phyloP scores from a whole-genome alignment of 2,329 filamentous ascomycete genomes.

The Hypoxylon sp. region DNA sequence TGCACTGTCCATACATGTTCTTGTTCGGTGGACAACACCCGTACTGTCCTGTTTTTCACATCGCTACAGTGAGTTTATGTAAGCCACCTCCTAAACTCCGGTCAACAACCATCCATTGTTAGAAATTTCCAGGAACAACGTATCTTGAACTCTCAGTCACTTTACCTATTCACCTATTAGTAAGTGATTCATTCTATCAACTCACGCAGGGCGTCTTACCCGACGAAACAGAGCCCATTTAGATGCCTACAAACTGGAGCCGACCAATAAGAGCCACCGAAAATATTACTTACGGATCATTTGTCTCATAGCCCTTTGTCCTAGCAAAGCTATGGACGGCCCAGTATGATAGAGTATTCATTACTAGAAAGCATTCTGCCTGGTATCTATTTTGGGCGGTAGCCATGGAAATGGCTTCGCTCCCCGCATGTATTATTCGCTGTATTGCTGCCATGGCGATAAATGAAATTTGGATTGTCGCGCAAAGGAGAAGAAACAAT shows the following conservation, averaged over 20 bases:
- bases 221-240: slow-evolving; percentile 13
- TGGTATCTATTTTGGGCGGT: slow-evolving; percentile 6
- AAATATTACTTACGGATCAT: slow-evolving; percentile 18
- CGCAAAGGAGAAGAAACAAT: not conserved
- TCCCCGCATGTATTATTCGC: slow-evolving; percentile 15
- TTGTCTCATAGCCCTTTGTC: slow-evolving; percentile 31
- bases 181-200: not conserved
- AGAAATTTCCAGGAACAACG: not conserved
- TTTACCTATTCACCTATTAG: slow-evolving; percentile 1
- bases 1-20: not conserved
- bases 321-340: slow-evolving; percentile 12
- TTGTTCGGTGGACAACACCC: not conserved
- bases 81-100: not conserved
- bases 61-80: not conserved
- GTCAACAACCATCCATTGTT: not conserved
- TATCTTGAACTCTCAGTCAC: slow-evolving; percentile 3
- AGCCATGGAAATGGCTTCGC: slow-evolving; percentile 12
- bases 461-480: slow-evolving; percentile 3
- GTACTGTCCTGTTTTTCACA: not conserved
- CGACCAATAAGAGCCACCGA: slow-evolving; percentile 21
- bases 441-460: slow-evolving; percentile 12
- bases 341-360: slow-evolving; percentile 17
- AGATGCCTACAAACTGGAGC: slow-evolving; percentile 6
- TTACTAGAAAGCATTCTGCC: slow-evolving; percentile 2
- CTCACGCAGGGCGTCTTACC: not conserved